These are phyloP conservation scores for Magnusiomyces paraingens DNA, from an alignment of 1,139 yeast genomes.

Conservation along the genomic window DNA sequence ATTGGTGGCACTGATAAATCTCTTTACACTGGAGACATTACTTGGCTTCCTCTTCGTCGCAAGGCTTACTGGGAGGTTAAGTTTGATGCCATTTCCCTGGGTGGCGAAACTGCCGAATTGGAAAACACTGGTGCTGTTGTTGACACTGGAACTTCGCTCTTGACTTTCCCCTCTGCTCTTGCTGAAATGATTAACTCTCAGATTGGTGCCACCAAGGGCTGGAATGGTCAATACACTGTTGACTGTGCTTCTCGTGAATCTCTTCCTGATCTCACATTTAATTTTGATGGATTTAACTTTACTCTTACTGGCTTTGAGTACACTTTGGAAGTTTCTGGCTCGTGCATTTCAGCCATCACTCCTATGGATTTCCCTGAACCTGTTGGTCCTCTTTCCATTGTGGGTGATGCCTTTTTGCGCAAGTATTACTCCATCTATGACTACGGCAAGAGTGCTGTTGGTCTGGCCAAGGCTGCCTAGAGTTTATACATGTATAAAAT, in stretches of 20 bases:
- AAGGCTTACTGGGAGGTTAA: constrained; percentile 99
- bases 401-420: constrained; percentile 97
- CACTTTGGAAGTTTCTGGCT: constrained; percentile 86
- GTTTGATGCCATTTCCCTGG: constrained; percentile 82
- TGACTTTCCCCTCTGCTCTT: constrained; percentile 87
- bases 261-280: constrained; percentile 87
- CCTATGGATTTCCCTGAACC: constrained; percentile 98
- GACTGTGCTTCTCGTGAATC: constrained; percentile 79
- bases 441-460: constrained; percentile 82
- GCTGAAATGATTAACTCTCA: constrained; percentile 92
- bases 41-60: constrained; percentile 96
- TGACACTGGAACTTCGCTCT: constrained; percentile 96
- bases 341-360: constrained; percentile 92
- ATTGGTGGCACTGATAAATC: constrained; percentile 87
- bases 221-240: constrained; percentile 94
- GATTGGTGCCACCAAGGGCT: constrained; percentile 93
- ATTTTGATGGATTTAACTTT: constrained; percentile 83
- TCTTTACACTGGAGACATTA: constrained; percentile 70
- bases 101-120: constrained; percentile 82
- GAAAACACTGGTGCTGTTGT: constrained; percentile 90
- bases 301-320: constrained; percentile 83
- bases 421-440: constrained; percentile 91
- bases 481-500: background rate
- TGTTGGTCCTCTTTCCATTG: constrained; percentile 89
- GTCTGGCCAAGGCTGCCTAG: constrained; percentile 69